phyloP scores from a whole-genome alignment of 2,329 filamentous ascomycete species.

The Mycosphaerella sp. region DNA sequence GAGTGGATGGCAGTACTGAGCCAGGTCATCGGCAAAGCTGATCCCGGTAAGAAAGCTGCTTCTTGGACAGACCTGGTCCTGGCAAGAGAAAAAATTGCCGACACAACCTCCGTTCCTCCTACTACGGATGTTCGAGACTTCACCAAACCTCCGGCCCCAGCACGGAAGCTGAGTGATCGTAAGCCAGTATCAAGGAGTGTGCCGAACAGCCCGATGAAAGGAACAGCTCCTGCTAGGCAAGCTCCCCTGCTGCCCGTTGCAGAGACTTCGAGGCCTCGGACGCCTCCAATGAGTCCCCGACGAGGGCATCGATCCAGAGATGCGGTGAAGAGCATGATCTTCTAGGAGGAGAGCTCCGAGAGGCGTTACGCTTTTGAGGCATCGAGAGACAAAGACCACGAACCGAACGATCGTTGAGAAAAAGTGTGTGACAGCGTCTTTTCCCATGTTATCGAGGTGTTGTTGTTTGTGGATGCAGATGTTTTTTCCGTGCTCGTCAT shows the following conservation, averaged over 20 bases:
- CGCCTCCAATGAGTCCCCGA: slow-evolving; percentile 32
- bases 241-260: slow-evolving; percentile 14
- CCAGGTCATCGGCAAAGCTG: slow-evolving; percentile 59
- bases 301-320: slow-evolving; percentile 30
- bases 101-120: slow-evolving; percentile 3
- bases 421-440: neutral
- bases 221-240: slow-evolving; percentile 12
- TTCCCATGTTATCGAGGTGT: slow-evolving; percentile 7
- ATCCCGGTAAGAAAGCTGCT: slow-evolving; percentile 43
- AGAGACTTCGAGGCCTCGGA: slow-evolving; percentile 23
- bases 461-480: slow-evolving; percentile 8
- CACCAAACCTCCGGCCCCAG: slow-evolving; percentile 22
- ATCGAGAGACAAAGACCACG: neutral
- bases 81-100: slow-evolving; percentile 35
- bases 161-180: slow-evolving; percentile 21
- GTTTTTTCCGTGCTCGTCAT: slow-evolving; percentile 6
- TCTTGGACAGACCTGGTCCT: slow-evolving; percentile 57
- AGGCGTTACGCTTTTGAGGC: slow-evolving; percentile 6
- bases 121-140: slow-evolving; percentile 26
- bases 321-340: slow-evolving; percentile 38
- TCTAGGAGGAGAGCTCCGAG: slow-evolving; percentile 21
- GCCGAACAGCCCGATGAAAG: slow-evolving; percentile 27
- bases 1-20: slow-evolving; percentile 87
- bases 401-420: slow-evolving; percentile 12
- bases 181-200: slow-evolving; percentile 26